Evolutionary conservation across 2,329 filamentous ascomycete genomes (phyloP).

Genomic region (Capronia epimyces): DNA sequence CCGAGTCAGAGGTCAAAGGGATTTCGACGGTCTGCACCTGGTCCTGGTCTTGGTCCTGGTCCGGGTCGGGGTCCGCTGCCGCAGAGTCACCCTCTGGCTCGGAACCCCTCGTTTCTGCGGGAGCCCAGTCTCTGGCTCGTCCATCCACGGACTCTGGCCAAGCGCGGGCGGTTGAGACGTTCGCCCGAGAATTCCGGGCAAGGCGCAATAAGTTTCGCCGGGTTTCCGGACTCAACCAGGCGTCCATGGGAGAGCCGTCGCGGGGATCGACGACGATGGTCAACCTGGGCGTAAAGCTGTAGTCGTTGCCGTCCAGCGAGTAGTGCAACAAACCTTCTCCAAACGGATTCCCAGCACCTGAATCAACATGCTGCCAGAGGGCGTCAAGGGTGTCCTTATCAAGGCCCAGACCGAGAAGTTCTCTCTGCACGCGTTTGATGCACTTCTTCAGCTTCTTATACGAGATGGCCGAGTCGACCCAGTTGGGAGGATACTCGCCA

Average conservation of each 20-base stretch:
- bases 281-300: constrained; percentile 59
- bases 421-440: constrained; percentile 70
- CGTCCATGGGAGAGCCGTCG: constrained; percentile 64
- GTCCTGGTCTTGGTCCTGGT: constrained; percentile 8
- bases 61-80: not conserved
- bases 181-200: constrained; percentile 36
- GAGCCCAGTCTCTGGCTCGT: not conserved
- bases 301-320: constrained; percentile 45
- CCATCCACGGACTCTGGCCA: constrained; percentile 2
- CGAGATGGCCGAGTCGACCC: constrained; percentile 69
- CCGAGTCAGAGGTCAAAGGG: constrained; percentile 67
- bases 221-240: constrained; percentile 61
- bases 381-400: constrained; percentile 64
- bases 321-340: constrained; percentile 46
- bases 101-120: not conserved
- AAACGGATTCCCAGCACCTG: constrained; percentile 27
- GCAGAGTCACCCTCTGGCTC: not conserved
- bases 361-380: constrained; percentile 51
- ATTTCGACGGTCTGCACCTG: constrained; percentile 58
- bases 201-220: constrained; percentile 59
- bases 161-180: not conserved
- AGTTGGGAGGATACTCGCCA: constrained; percentile 69
- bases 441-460: constrained; percentile 85
- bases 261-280: constrained; percentile 63
- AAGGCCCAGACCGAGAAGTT: constrained; percentile 66